Conservation (phyloP, 768 basidiomycete species). For the Amanita thiersii region DNA sequence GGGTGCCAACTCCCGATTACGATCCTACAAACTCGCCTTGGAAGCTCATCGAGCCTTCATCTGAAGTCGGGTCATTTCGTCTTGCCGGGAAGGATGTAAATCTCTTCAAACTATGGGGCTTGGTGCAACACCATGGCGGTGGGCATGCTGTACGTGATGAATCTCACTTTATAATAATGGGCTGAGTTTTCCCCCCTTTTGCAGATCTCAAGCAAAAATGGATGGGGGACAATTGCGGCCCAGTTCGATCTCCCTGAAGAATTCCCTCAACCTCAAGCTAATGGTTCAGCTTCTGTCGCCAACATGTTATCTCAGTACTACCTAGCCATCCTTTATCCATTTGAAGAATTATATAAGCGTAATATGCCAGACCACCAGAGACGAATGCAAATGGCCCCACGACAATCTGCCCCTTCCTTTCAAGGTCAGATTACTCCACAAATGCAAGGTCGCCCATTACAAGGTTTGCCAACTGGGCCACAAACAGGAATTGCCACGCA, state of each 20-base stretch:
- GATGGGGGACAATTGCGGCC: slow-evolving; percentile 46
- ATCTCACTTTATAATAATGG: slow-evolving; percentile 10
- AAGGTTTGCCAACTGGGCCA: slow-evolving; percentile 11
- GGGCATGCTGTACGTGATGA: slow-evolving; percentile 41
- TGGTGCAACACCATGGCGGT: slow-evolving; percentile 57
- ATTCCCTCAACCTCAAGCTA: slow-evolving; percentile 35
- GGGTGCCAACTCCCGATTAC: slow-evolving; percentile 46
- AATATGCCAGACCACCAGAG: slow-evolving; percentile 55
- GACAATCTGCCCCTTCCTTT: slow-evolving; percentile 25
- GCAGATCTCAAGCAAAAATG: slow-evolving; percentile 43
- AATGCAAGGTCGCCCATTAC: slow-evolving; percentile 17
- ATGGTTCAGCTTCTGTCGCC: slow-evolving; percentile 42
- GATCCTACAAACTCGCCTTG: slow-evolving; percentile 59
- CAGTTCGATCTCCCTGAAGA: slow-evolving; percentile 59
- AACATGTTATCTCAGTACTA: slow-evolving; percentile 51
- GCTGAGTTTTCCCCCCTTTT: slow-evolving; percentile 11
- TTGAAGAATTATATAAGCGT: slow-evolving; percentile 64
- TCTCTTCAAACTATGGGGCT: slow-evolving; percentile 64
- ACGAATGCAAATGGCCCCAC: slow-evolving; percentile 37
- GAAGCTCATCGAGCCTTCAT: slow-evolving; percentile 55
- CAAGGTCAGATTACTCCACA: slow-evolving; percentile 15
- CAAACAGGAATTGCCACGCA: slow-evolving; percentile 12
- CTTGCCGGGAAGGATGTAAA: slow-evolving; percentile 71
- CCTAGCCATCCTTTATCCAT: slow-evolving; percentile 52
- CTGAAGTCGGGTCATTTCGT: slow-evolving; percentile 56